Conservation (phyloP, 75 land plant genomes). For the Pseudotsuga menziesii region DNA sequence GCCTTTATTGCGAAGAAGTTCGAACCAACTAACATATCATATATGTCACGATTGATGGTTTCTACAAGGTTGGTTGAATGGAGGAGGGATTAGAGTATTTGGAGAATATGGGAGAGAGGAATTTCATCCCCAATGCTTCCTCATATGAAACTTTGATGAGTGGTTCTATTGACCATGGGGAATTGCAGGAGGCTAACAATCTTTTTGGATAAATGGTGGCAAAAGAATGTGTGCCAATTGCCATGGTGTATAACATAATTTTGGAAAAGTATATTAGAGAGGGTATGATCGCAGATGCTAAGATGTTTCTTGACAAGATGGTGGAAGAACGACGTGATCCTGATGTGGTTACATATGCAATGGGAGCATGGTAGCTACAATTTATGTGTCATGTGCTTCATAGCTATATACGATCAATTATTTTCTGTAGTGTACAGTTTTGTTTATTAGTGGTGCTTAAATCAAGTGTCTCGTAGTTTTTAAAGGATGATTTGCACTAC, state of each 20-base stretch:
- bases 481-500: no score
- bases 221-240: constrained; percentile 19
- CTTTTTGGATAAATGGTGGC: neutral
- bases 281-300: no score
- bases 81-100: constrained; percentile 29
- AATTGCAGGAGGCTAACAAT: no score
- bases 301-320: constrained; percentile 32
- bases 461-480: no score
- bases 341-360: no score
- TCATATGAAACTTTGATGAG: constrained; percentile 39
- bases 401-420: no score
- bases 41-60: constrained; percentile 35
- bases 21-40: constrained; percentile 6
- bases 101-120: constrained; percentile 36
- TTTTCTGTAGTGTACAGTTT: no score
- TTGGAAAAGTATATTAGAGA: constrained; percentile 26
- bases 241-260: constrained; percentile 33
- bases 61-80: constrained; percentile 25
- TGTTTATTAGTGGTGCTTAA: no score
- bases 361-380: no score
- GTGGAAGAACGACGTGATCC: constrained; percentile 12
- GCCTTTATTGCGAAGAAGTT: constrained; percentile 26
- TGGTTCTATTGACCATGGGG: constrained; percentile 18
- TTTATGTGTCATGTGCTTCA: no score
- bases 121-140: constrained; percentile 33